Evolutionary conservation across 768 basidiomycete species (phyloP).

Genomic region (Phaeolepiota aurea): DNA sequence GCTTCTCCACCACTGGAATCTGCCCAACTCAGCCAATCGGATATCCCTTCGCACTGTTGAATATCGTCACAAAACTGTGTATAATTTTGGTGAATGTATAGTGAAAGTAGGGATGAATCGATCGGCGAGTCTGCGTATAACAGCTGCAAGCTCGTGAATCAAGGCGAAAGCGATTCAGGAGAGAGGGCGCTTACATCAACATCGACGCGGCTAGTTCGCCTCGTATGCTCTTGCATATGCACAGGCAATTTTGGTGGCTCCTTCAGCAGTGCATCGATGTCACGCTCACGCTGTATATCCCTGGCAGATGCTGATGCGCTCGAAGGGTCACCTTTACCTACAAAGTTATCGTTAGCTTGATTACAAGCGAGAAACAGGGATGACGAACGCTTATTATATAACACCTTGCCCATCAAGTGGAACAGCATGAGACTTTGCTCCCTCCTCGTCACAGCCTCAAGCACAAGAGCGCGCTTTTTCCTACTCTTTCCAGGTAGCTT

Average conservation of each 20-base stretch:
- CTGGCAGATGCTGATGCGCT: conserved; percentile 45
- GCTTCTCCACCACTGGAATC: conserved; percentile 62
- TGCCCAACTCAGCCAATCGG: conserved; percentile 71
- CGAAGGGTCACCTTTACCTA: conserved; percentile 72
- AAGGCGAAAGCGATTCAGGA: neutral
- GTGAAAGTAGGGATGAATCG: conserved; percentile 79
- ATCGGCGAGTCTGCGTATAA: conserved; percentile 83
- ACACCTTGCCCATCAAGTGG: conserved; percentile 85
- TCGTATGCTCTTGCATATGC: conserved; percentile 51
- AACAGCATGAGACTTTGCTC: conserved; percentile 87
- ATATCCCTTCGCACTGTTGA: conserved; percentile 62
- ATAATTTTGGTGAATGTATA: conserved; percentile 95
- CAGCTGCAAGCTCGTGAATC: conserved; percentile 28
- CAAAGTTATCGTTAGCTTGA: neutral
- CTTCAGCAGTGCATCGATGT: conserved; percentile 43
- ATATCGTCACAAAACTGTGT: conserved; percentile 73
- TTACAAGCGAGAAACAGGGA: neutral
- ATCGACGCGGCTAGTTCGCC: conserved; percentile 67
- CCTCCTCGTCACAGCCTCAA: conserved; percentile 72
- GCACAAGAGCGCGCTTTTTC: conserved; percentile 28
- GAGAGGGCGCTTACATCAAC: conserved; percentile 46
- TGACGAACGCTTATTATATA: conserved; percentile 93
- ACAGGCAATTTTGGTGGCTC: conserved; percentile 50
- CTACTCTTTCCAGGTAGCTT: conserved; percentile 21
- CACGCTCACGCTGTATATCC: conserved; percentile 54